phyloP scores from a whole-genome alignment of 2,329 filamentous ascomycete species.

The Chlorencoelia australis region DNA sequence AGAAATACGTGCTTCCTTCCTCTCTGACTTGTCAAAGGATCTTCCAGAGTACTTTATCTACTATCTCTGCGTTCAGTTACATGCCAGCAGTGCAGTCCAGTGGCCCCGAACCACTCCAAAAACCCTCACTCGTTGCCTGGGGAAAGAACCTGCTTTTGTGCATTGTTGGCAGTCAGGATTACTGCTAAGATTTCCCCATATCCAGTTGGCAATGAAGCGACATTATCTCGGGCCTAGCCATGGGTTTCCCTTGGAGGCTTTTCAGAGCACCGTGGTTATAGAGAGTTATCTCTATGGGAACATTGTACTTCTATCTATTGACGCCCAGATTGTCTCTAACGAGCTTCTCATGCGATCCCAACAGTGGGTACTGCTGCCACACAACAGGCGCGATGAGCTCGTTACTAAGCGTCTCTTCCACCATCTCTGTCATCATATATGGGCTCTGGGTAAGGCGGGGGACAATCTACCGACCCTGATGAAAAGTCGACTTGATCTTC shows the following conservation, averaged over 20 bases:
- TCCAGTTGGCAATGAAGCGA: slow-evolving; percentile 1
- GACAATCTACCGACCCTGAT: slow-evolving; percentile 6
- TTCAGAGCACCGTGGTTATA: neutral
- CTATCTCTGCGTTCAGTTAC: neutral
- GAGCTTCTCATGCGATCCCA: slow-evolving; percentile 13
- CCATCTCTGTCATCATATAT: slow-evolving; percentile 9
- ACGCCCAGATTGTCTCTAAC: slow-evolving; percentile 1
- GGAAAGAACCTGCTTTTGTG: neutral
- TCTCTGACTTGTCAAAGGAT: slow-evolving; percentile 3
- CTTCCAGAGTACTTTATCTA: slow-evolving; percentile 4
- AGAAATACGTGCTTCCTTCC: neutral
- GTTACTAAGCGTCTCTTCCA: neutral
- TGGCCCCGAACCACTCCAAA: neutral
- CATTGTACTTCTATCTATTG: neutral
- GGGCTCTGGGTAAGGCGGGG: neutral
- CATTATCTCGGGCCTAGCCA: neutral
- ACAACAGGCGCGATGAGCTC: slow-evolving; percentile 7
- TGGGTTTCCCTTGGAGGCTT: slow-evolving; percentile 1
- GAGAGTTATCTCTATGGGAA: neutral
- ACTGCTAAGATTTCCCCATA: neutral
- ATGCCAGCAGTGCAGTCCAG: neutral
- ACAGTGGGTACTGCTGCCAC: slow-evolving; percentile 12
- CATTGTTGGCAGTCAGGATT: neutral
- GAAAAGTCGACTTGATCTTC: slow-evolving; percentile 4
- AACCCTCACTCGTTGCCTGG: neutral